Base-by-base conservation (phyloP, 306 rosid genomes). In the Cucumis melo region DNA sequence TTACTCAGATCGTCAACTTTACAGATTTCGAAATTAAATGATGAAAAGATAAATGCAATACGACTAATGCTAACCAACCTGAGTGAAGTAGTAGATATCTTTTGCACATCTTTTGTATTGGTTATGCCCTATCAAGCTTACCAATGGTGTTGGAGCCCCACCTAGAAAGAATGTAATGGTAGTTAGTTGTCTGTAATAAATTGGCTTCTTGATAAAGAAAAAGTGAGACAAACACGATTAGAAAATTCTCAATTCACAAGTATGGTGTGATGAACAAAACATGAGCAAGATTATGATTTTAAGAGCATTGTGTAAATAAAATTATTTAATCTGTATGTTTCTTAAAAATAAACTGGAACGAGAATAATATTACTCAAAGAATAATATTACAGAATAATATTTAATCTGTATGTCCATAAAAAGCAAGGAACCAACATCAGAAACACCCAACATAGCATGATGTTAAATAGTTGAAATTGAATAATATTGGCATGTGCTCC, bases 41-140 rank as follows among this genome's bases (percentile, higher is more conserved):
- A 65, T 64, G 36, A 15, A 60, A 59, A 57, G 21, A 44, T 44
- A 55, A 59, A 76, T 85, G 57, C 8, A 54, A 64, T 75, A 64
- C 27, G 67, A 10, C 63, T 64, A 61, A 70, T 17, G 63, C 63
- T 63, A 73, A 80, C 86, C 72, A 73, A 94, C 99, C 96, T 92
- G 99, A 82, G 91, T 95, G 79, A 95, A 95, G 82, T 88, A 85
- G 66, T 95, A 95, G 9, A 95, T 90, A 81, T 95, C 99, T 82
- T 90, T 83, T 16, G 98, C 98, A 57, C 99, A 92, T 27, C 87
- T 96, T 83, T 86, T 88, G 88, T 95, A 95, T 80, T 90, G 99
- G 77, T 84, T 92, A 32, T 81, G 78, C 42, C 99, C 99, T 39
- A 95, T 88, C 88, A 95, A 81, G 89, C 98, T 83, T 75, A 95